A percentile compares a stretch with the other conserved stretches of the same genome.
Evolutionary conservation across 129 eudicot genomes (phyloP).

Genomic region (Lactuca sativa): DNA sequence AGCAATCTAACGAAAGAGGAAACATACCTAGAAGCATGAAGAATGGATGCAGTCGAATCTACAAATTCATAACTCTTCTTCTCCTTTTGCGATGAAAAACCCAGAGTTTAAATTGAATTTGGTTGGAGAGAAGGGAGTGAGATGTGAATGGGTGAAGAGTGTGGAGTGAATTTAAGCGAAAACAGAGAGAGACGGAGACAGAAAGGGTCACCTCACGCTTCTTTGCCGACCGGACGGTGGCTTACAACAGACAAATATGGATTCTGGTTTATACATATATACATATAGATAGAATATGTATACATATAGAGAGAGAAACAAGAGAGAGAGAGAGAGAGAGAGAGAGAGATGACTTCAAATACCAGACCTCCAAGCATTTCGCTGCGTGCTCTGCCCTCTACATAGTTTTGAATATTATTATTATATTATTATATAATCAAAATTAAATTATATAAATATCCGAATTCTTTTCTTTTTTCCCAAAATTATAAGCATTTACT

Average conservation of each 20-base stretch:
- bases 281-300: not conserved
- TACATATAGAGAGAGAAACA: not conserved
- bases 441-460: not conserved
- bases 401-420: not conserved
- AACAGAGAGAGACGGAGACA: conserved; percentile 28
- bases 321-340: not conserved
- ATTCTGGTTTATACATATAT: conserved; percentile 2
- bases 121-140: conserved; percentile 4
- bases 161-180: conserved; percentile 20
- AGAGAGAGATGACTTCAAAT: not conserved
- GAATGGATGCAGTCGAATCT: conserved; percentile 1
- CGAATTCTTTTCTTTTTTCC: not conserved
- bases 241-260: conserved; percentile 33
- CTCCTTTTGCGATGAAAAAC: not conserved
- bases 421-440: too few relatives aligned
- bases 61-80: not conserved
- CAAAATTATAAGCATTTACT: too few relatives aligned
- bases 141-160: not conserved
- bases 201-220: conserved; percentile 37
- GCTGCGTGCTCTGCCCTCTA: conserved; percentile 21
- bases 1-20: conserved; percentile 8
- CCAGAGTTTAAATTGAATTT: conserved; percentile 18
- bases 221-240: conserved; percentile 48
- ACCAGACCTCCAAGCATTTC: conserved; percentile 34
- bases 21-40: conserved; percentile 18